These are phyloP conservation scores for Solanum appendiculatum DNA, from an alignment of 257 asterid genomes.

Conservation along the genomic window DNA sequence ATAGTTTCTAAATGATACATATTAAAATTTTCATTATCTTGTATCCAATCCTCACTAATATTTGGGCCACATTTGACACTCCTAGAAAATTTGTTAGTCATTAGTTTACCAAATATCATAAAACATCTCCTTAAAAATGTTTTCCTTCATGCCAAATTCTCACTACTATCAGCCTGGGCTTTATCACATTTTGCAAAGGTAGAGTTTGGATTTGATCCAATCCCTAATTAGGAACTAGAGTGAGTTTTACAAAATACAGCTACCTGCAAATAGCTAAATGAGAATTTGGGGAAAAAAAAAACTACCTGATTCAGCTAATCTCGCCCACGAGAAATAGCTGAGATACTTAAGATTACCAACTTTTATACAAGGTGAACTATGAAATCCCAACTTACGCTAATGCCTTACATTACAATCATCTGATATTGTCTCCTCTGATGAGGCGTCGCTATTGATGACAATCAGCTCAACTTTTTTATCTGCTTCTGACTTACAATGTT, in stretches of 20 bases:
- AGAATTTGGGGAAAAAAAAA: neutral
- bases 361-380: neutral
- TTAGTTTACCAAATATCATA: neutral
- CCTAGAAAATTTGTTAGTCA: neutral
- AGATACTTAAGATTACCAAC: neutral
- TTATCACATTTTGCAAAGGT: neutral
- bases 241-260: neutral
- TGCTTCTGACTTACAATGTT: neutral
- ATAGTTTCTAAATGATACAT: no score
- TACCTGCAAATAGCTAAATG: neutral
- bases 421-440: constrained; percentile 76
- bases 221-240: neutral
- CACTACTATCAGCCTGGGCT: neutral
- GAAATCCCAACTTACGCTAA: constrained; percentile 10
- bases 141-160: neutral
- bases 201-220: neutral
- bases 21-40: neutral
- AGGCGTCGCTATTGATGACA: constrained; percentile 48
- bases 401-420: constrained; percentile 31
- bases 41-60: neutral
- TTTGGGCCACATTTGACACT: neutral
- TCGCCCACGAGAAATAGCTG: neutral
- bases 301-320: neutral
- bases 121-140: no score
- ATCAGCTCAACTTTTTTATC: constrained; percentile 31